Conservation (phyloP, 2,329 filamentous ascomycete genomes). For the Aspergillus sp. region DNA sequence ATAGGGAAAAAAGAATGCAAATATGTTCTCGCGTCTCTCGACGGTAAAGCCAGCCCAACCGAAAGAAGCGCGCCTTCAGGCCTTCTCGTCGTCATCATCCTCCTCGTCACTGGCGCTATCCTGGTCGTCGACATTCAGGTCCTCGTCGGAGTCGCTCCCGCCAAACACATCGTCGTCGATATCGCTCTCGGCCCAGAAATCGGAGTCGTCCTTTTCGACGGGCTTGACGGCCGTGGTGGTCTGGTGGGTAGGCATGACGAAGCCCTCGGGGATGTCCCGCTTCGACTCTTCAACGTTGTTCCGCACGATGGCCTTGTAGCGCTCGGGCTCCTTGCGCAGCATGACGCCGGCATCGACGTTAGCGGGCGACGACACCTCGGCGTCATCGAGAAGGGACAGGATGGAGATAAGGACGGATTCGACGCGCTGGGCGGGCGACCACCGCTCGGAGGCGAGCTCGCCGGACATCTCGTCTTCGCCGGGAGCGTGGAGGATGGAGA, state of each 20-base stretch:
- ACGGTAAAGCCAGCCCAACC: too few species aligned
- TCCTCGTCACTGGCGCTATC: slow-evolving; percentile 60
- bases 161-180: slow-evolving; percentile 73
- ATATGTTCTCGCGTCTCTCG: not conserved
- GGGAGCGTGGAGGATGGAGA: slow-evolving; percentile 90
- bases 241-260: slow-evolving; percentile 76
- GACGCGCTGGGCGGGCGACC: slow-evolving; percentile 90
- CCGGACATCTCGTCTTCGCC: slow-evolving; percentile 93
- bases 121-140: slow-evolving; percentile 44
- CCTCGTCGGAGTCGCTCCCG: slow-evolving; percentile 62
- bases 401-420: slow-evolving; percentile 94
- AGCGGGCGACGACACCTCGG: slow-evolving; percentile 88
- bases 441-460: slow-evolving; percentile 84
- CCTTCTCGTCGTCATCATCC: slow-evolving; percentile 8
- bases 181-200: slow-evolving; percentile 78
- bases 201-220: slow-evolving; percentile 67
- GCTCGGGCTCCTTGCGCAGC: slow-evolving; percentile 69
- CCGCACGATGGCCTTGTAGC: slow-evolving; percentile 69
- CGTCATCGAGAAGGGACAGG: slow-evolving; percentile 86
- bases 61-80: not conserved
- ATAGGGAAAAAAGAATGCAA: not conserved
- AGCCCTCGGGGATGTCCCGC: slow-evolving; percentile 74
- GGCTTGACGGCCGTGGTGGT: slow-evolving; percentile 50
- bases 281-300: slow-evolving; percentile 72
- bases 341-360: slow-evolving; percentile 91